Conservation (phyloP, 23 red algal genomes). For the Gracilariopsis chorda region DNA sequence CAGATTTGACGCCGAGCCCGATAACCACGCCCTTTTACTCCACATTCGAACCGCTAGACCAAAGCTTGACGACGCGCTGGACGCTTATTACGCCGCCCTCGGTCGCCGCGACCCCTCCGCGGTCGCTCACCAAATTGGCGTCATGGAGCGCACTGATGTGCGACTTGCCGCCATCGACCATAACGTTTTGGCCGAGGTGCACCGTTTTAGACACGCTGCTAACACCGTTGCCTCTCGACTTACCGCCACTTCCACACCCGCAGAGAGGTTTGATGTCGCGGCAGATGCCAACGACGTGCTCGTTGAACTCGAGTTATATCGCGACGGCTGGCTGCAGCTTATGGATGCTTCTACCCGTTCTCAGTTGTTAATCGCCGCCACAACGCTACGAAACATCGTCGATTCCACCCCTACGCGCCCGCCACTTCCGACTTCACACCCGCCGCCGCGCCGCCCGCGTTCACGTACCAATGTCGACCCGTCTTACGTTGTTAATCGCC, state of each 20-base stretch:
- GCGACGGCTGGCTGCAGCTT: neutral
- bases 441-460: neutral
- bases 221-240: neutral
- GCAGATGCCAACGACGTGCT: conserved; percentile 35
- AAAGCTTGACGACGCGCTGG: neutral
- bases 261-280: neutral
- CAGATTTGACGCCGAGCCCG: conserved; percentile 26
- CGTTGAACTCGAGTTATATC: conserved; percentile 28
- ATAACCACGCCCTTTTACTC: neutral
- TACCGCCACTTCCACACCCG: neutral
- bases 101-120: neutral
- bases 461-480: neutral
- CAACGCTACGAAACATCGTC: conserved; percentile 4
- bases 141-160: neutral
- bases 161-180: conserved; percentile 5
- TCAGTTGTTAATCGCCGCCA: neutral
- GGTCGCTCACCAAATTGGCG: neutral
- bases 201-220: conserved; percentile 1
- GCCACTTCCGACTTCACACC: neutral
- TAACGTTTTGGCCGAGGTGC: conserved; percentile 1
- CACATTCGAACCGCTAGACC: neutral
- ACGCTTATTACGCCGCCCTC: conserved; percentile 26
- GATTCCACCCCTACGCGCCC: neutral
- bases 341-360: neutral
- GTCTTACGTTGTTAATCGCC: neutral